phyloP scores from a whole-genome alignment of 345 rosid species.

The Citropsis articulata region DNA sequence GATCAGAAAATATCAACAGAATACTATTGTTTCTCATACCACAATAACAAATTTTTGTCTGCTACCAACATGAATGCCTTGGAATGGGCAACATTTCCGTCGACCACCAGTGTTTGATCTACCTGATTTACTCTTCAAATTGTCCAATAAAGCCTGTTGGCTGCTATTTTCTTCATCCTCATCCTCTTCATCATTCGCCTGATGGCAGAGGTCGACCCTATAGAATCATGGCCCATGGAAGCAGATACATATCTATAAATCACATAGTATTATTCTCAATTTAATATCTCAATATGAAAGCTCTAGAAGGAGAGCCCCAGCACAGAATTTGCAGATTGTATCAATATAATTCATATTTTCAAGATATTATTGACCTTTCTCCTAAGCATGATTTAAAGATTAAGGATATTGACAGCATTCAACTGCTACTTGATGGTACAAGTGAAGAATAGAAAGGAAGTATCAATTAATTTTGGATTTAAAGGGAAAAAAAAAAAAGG shows the following conservation, averaged over 20 bases:
- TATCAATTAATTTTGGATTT: neutral
- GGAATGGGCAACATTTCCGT: constrained; percentile 48
- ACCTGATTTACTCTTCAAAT: constrained; percentile 32
- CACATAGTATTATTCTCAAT: constrained; percentile 5
- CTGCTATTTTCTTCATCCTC: constrained; percentile 44
- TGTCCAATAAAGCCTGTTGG: constrained; percentile 47
- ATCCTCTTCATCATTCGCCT: constrained; percentile 49
- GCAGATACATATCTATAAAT: constrained; percentile 25
- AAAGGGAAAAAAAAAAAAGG: neutral
- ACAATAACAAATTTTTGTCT: constrained; percentile 56
- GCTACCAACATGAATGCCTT: constrained; percentile 47
- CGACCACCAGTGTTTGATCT: constrained; percentile 28
- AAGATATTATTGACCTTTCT: neutral
- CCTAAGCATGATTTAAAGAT: neutral
- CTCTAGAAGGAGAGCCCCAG: neutral
- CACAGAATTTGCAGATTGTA: neutral
- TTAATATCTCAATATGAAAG: constrained; percentile 1
- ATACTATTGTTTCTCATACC: constrained; percentile 29
- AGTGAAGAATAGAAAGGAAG: constrained; percentile 3
- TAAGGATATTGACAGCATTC: neutral
- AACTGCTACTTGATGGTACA: neutral
- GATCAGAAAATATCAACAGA: neutral
- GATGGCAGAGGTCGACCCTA: constrained; percentile 82
- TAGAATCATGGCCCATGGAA: constrained; percentile 41
- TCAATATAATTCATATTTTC: constrained; percentile 11